Percentiles rank a stretch among this genome's conserved stretches.
These are phyloP conservation scores for Ophiostoma sp. DNA, from an alignment of 2,329 filamentous ascomycete species.

Conservation along the genomic window DNA sequence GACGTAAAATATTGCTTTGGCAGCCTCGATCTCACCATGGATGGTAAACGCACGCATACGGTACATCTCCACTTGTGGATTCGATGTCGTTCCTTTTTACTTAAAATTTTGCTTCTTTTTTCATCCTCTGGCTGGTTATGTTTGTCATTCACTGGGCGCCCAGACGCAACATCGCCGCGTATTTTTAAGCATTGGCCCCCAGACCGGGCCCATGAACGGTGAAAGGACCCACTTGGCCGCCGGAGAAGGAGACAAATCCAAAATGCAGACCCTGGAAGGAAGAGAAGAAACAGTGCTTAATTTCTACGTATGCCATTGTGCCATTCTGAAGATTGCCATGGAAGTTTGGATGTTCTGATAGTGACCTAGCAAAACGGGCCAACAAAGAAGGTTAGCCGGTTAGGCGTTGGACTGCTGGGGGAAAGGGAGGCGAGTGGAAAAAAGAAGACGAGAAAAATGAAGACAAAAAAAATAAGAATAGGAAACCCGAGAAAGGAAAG, in stretches of 20 bases:
- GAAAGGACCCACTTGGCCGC: not conserved
- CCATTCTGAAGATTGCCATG: not conserved
- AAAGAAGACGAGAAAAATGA: not conserved
- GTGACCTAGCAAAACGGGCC: not conserved
- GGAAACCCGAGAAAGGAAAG: not conserved
- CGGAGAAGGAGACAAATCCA: not conserved
- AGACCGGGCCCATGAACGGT: not conserved
- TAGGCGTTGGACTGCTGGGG: not conserved
- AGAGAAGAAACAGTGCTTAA: not conserved
- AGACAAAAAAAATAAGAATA: not conserved
- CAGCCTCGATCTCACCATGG: not conserved
- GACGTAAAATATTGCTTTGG: not conserved
- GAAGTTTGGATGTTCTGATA: not conserved
- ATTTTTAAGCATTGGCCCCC: slow-evolving; percentile 6
- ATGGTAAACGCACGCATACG: not conserved
- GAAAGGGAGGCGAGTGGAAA: not conserved
- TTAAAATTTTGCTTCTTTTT: not conserved
- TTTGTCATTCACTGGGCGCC: not conserved
- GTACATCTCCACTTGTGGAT: not conserved
- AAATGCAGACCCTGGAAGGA: not conserved
- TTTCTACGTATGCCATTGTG: not conserved
- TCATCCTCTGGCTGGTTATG: not conserved
- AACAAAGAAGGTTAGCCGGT: not conserved
- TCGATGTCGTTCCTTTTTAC: not conserved
- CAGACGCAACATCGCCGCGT: not conserved